Conservation (phyloP, 2,329 filamentous ascomycete species). For the Alternaria ethzedia region DNA sequence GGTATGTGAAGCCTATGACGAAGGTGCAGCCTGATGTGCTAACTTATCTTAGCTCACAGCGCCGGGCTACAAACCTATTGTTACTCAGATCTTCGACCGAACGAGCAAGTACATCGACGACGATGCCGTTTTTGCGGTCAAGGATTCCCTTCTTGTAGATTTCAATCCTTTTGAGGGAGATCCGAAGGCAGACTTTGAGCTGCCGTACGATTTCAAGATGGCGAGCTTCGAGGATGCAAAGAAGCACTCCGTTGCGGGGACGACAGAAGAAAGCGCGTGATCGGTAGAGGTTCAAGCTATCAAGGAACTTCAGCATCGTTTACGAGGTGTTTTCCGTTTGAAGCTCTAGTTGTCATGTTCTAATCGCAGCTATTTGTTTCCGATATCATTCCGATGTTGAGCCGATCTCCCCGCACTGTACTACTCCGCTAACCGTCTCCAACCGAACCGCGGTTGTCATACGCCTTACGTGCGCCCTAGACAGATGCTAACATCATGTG, state of each 20-base stretch:
- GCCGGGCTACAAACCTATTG: slow-evolving; percentile 70
- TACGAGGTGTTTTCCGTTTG: background rate
- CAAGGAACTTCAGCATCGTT: background rate
- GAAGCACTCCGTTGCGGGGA: slow-evolving; percentile 31
- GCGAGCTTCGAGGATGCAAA: slow-evolving; percentile 46
- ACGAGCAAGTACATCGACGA: slow-evolving; percentile 67
- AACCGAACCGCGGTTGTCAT: slow-evolving; percentile 27
- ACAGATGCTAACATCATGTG: slow-evolving; percentile 9
- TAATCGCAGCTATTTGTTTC: background rate
- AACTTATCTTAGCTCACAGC: slow-evolving; percentile 54
- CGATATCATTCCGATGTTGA: slow-evolving; percentile 11
- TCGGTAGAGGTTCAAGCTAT: background rate
- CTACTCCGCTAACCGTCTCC: slow-evolving; percentile 17
- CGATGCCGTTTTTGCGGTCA: slow-evolving; percentile 66
- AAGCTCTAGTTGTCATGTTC: background rate
- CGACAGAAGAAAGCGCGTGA: slow-evolving; percentile 34
- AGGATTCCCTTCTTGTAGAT: slow-evolving; percentile 64
- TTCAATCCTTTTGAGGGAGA: slow-evolving; percentile 61
- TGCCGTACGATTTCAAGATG: slow-evolving; percentile 60
- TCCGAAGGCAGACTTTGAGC: slow-evolving; percentile 59
- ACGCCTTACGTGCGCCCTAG: slow-evolving; percentile 17
- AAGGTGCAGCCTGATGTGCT: background rate
- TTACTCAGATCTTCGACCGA: slow-evolving; percentile 78
- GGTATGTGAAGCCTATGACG: slow-evolving; percentile 44
- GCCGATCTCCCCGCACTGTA: slow-evolving; percentile 12